Conservation (phyloP, 208 protist species). For the Herpetomonas samuelpessoai region DNA sequence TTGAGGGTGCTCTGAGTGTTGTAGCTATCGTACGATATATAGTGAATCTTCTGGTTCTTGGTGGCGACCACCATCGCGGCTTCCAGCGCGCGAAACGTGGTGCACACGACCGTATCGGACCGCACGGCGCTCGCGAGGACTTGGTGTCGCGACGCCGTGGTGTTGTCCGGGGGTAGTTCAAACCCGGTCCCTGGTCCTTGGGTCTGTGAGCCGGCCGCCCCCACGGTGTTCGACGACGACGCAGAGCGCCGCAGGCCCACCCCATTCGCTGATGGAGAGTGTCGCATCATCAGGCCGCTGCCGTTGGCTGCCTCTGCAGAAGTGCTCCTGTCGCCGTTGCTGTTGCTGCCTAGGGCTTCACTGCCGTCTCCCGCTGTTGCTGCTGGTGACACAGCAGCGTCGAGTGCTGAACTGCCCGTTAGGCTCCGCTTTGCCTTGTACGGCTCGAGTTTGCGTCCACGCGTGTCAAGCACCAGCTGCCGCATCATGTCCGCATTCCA, state of each 20-base stretch:
- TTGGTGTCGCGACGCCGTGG: slow-evolving; percentile 36
- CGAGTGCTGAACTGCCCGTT: too few species aligned
- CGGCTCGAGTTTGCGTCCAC: slow-evolving; percentile 57
- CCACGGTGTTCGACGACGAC: too few species aligned
- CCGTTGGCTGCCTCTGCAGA: too few species aligned
- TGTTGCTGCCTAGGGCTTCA: too few species aligned
- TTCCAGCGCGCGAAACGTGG: slow-evolving; percentile 69
- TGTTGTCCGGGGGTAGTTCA: too few species aligned
- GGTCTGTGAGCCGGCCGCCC: too few species aligned
- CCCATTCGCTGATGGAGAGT: too few species aligned
- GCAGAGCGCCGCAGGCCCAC: not conserved
- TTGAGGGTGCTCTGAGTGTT: slow-evolving; percentile 51
- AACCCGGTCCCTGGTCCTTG: too few species aligned
- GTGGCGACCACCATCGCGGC: slow-evolving; percentile 73
- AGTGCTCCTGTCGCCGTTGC: too few species aligned
- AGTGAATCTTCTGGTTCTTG: slow-evolving; percentile 59
- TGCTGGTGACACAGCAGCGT: too few species aligned
- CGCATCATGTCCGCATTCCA: slow-evolving; percentile 80
- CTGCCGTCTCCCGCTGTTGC: too few species aligned
- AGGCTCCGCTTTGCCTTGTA: not conserved
- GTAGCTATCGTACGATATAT: slow-evolving; percentile 81
- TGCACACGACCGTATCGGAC: slow-evolving; percentile 61
- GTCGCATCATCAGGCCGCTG: not conserved
- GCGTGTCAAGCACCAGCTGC: slow-evolving; percentile 78
- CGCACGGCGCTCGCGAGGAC: slow-evolving; percentile 52